Evolutionary conservation across 1,284 basidiomycete species (phyloP), one percentile per base, ranked within the genome.

Genomic region (Anthracocystis walkeri): DNA sequence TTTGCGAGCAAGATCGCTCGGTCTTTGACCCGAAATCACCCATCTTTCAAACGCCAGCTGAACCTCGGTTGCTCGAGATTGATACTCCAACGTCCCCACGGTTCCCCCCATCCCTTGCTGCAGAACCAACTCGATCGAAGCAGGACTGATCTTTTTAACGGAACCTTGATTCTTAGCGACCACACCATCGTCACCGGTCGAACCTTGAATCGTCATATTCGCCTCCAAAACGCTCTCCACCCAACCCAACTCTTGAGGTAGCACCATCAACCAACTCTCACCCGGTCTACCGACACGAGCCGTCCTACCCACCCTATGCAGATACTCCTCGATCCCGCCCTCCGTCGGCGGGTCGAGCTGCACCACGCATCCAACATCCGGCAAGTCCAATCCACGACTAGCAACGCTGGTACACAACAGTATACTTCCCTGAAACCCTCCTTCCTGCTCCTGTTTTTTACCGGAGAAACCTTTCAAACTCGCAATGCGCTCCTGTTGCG

Each of bases 321-420:
- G 91, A 81, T 99, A 99, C 86, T 99, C 97, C 23, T 92, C 97
- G 18, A 92, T 92, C 2, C 97, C 96, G 16, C 95, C 93, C 87
- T 99, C 97, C 0, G 97, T 99, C 0, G 97, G 96, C 27, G 98
- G 89, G 85, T 99, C 97, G 83, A 96, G 96, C 84, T 99, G 97
- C 35, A 99, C 88, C 61, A 99, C 95, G 3, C 93, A 93, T 20
- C 92, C 91, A 8, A 99, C 95, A n/a, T 94, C 89, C 3, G 95
- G 95, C 49, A 99, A 87, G 87, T 99, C 97, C n/a, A 99, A 89
- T 82, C 97, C 97, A 82, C 97, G 93, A 33, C 95, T 94, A 0
- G 96, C 97, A 61, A 99, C 95, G 2, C 94, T 96, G 1, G 97
- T 99, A 83, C 95, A 98, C 44, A 99, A 88, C 7, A 99, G 88